Conservation (phyloP, 345 rosid genomes). For the Carallia pectinifolia region DNA sequence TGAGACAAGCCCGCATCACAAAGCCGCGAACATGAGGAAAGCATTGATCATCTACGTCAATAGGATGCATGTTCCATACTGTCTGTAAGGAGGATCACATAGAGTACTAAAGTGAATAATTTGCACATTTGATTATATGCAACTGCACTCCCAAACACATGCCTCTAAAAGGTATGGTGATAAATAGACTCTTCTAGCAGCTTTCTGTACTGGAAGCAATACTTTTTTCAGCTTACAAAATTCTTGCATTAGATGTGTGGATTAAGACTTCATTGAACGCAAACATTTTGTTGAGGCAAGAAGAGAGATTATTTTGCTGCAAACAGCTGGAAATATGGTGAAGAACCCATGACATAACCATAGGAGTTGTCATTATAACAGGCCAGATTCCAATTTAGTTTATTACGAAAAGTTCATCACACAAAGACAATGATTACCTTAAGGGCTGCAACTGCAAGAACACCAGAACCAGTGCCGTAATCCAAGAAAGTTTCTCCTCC, state of each 20-base stretch:
- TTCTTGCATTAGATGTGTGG: not conserved
- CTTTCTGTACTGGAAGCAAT: no score
- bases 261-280: not conserved
- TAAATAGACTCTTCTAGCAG: not conserved
- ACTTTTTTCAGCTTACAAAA: not conserved
- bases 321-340: not conserved
- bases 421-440: slow-evolving; percentile 44
- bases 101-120: not conserved
- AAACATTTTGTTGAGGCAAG: not conserved
- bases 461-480: slow-evolving; percentile 92
- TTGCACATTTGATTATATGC: not conserved
- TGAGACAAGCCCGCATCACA: no score
- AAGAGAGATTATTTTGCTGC: not conserved
- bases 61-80: not conserved
- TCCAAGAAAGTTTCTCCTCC: slow-evolving; percentile 80
- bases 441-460: slow-evolving; percentile 86
- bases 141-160: no score
- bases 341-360: not conserved
- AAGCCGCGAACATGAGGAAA: no score
- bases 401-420: not conserved
- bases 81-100: not conserved
- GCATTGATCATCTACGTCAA: not conserved
- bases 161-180: not conserved
- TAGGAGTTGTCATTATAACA: not conserved
- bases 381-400: not conserved